Evolutionary conservation across 192 early-diverging fungal genomes (phyloP), one percentile per base, ranked within the genome.

Genomic region (Coemansia pectinata): DNA sequence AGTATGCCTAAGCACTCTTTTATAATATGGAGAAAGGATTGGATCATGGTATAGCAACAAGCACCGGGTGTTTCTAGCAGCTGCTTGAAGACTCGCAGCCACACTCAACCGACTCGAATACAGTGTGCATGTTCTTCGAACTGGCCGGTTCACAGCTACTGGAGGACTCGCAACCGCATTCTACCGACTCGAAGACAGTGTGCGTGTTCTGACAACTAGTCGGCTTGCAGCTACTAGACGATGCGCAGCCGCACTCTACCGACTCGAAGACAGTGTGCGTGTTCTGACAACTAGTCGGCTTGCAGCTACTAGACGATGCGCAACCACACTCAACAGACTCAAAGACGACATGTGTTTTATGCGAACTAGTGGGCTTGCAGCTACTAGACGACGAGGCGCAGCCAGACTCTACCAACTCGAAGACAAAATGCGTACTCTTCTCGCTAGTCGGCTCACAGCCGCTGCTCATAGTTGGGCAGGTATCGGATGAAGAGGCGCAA

Each of bases 51-150:
- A 45, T 45, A n/a, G 15, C 17, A 45, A 17, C 17, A n/a, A 45
- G 42, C 42, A 17, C 42, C 15, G 15, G 5, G 17, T n/a, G 42
- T 17, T n/a, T 45, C 42, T 45, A 45, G 42, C 42, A 45, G 17
- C 42, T 45, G 42, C 42, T 45, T 45, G 42, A 45, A 45, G 42
- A 45, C 42, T 45, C 48, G 48, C 48, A 65, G 52, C 53, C 17
- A 19, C 50, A 36, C 63, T 72, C 70, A 41, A 62, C 47, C 3
- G 64, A 38, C 65, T 72, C 38, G 7, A 72, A 27, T n/a, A 66
- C 64, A 36, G 50, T 66, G 50, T 48, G 50, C 2, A 17, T 50
- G 48, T 48, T 55, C 27, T 23, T 39, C 55, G 10, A 36, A 25
- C 34, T 41, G 53, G 6, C 31, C 29, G 57, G 8, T 27, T 23